Percentiles rank a stretch among this genome's conserved stretches.
phyloP scores from a whole-genome alignment of 192 early-diverging fungal genomes.

The Coemansia sp. region DNA sequence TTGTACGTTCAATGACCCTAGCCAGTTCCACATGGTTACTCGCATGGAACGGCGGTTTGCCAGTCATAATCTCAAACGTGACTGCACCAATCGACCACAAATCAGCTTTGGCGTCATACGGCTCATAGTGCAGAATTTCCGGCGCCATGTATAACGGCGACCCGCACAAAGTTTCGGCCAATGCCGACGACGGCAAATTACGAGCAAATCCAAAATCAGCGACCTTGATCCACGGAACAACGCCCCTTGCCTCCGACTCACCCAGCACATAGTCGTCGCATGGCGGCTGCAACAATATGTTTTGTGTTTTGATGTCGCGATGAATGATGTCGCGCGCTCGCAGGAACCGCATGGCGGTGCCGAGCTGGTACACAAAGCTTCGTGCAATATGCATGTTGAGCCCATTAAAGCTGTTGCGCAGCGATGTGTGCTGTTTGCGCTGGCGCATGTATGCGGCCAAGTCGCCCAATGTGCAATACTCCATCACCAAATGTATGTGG shows the following conservation, averaged over 20 bases:
- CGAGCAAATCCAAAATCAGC: constrained; percentile 99
- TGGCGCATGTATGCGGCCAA: constrained; percentile 85
- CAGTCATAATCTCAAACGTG: constrained; percentile 89
- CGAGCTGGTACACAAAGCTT: constrained; percentile 78
- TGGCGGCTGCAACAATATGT: constrained; percentile 72
- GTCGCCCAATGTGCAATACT: constrained; percentile 95
- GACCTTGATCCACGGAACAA: constrained; percentile 76
- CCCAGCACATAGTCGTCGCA: constrained; percentile 36
- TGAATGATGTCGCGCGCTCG: constrained; percentile 86
- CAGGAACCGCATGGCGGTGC: constrained; percentile 83
- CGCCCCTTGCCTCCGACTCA: constrained; percentile 39
- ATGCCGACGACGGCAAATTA: constrained; percentile 71
- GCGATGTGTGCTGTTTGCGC: constrained; percentile 51
- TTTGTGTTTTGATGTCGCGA: constrained; percentile 97
- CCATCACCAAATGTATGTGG: constrained; percentile 97
- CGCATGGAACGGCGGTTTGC: constrained; percentile 88
- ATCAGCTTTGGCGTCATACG: constrained; percentile 93
- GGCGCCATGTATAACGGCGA: constrained; percentile 96
- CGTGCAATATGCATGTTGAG: constrained; percentile 76
- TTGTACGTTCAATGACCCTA: constrained; percentile 81
- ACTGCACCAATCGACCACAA: constrained; percentile 96
- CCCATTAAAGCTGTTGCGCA: constrained; percentile 69
- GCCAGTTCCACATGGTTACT: constrained; percentile 91
- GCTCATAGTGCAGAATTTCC: constrained; percentile 84
- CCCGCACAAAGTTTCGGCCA: constrained; percentile 95